Percentiles rank a stretch among this genome's conserved stretches.
phyloP scores from a whole-genome alignment of 352 stramenopile genomes.

The Albugo candida region DNA sequence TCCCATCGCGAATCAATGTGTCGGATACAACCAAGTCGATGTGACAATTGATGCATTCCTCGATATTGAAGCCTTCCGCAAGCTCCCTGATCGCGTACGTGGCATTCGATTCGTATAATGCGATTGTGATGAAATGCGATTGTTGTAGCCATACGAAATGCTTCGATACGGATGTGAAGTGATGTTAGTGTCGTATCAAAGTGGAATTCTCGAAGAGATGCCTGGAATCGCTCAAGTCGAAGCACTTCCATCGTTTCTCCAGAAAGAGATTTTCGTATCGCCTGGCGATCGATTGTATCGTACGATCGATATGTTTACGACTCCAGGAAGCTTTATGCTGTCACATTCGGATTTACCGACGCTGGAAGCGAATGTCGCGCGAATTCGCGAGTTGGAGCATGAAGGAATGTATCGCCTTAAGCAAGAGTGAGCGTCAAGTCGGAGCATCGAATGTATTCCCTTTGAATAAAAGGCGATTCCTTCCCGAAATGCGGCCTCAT shows the following conservation, averaged over 20 bases:
- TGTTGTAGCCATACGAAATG: conserved; percentile 26
- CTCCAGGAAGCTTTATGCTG: conserved; percentile 87
- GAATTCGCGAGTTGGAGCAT: conserved; percentile 78
- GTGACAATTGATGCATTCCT: conserved; percentile 73
- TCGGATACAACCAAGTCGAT: conserved; percentile 88
- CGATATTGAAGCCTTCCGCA: conserved; percentile 27
- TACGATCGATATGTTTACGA: conserved; percentile 91
- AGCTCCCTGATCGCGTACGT: conserved; percentile 31
- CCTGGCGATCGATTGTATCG: conserved; percentile 67
- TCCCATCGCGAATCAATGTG: conserved; percentile 80
- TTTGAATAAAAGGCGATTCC: too few relatives aligned
- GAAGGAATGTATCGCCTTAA: conserved; percentile 20
- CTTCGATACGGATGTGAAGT: conserved; percentile 82
- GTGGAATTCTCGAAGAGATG: conserved; percentile 80
- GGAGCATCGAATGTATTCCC: too few relatives aligned
- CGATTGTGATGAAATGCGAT: background rate
- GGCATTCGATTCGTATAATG: background rate
- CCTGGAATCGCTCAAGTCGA: conserved; percentile 83
- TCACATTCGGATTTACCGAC: conserved; percentile 73
- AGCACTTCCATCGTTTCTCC: conserved; percentile 82
- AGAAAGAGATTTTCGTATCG: conserved; percentile 78
- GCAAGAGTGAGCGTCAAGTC: too few relatives aligned
- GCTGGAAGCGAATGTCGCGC: conserved; percentile 74
- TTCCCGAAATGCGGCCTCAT: too few relatives aligned
- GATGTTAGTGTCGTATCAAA: conserved; percentile 85